Conservation (phyloP, 352 stramenopile species). For the Phytopythium oedochilum region DNA sequence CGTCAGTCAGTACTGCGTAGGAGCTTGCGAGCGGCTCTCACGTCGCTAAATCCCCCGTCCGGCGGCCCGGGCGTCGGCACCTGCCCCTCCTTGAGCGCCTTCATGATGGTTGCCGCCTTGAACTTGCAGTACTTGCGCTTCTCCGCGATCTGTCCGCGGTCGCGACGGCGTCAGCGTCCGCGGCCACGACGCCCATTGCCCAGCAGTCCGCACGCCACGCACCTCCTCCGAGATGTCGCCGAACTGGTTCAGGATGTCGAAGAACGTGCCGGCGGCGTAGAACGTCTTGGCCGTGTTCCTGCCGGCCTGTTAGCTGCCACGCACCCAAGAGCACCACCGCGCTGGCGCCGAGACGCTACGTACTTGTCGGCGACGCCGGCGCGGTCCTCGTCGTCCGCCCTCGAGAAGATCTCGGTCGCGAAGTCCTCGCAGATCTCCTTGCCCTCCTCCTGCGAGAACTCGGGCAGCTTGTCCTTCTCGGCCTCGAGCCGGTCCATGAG, state of each 20-base stretch:
- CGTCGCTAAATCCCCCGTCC: conserved; percentile 35
- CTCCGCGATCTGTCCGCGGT: conserved; percentile 56
- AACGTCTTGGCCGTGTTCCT: conserved; percentile 94
- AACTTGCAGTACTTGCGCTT: conserved; percentile 95
- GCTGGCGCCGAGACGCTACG: conserved; percentile 5
- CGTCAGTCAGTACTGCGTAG: no score
- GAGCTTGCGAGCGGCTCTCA: conserved; percentile 10
- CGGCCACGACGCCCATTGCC: neutral
- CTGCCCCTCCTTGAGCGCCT: conserved; percentile 92
- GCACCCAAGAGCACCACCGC: no score
- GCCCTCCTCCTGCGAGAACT: conserved; percentile 90
- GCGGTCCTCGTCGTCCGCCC: conserved; percentile 93
- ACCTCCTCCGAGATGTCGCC: conserved; percentile 79
- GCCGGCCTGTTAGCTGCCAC: neutral
- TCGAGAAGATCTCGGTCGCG: conserved; percentile 91
- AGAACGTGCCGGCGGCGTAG: conserved; percentile 95
- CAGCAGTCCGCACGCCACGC: conserved; percentile 5
- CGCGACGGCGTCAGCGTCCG: neutral
- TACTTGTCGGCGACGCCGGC: conserved; percentile 87
- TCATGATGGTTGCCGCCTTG: conserved; percentile 95
- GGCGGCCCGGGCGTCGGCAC: conserved; percentile 76
- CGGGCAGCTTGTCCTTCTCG: conserved; percentile 88
- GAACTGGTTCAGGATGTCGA: conserved; percentile 97
- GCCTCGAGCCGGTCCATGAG: conserved; percentile 91
- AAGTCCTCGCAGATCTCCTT: conserved; percentile 89